phyloP scores from a whole-genome alignment of 176 grass and related monocot genomes.

The Secale cereale region DNA sequence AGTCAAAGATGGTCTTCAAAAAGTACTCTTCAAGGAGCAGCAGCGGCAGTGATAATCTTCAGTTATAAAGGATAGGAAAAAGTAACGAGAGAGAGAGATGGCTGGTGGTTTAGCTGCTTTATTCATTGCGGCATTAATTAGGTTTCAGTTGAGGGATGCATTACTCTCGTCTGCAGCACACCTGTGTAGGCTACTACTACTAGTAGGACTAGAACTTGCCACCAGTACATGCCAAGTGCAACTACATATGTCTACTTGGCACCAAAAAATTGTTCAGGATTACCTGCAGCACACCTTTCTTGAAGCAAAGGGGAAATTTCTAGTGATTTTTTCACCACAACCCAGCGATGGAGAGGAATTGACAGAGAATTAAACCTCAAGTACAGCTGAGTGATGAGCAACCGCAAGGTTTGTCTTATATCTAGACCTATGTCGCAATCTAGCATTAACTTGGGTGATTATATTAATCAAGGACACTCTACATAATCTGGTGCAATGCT shows the following conservation, averaged over 20 bases:
- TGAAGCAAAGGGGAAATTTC: background rate
- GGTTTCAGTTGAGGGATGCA: slow-evolving; percentile 14
- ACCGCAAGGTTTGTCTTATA: slow-evolving; percentile 18
- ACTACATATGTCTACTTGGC: background rate
- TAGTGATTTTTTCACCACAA: background rate
- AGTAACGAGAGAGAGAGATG: background rate
- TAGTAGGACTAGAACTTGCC: background rate
- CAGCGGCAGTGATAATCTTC: background rate
- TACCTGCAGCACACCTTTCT: background rate
- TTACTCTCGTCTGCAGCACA: background rate
- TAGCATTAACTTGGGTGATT: slow-evolving; percentile 22
- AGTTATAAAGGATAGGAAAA: background rate
- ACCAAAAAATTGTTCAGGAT: slow-evolving; percentile 3
- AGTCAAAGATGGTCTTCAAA: background rate
- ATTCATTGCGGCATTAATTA: slow-evolving; percentile 35
- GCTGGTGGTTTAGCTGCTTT: slow-evolving; percentile 27
- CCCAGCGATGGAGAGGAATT: background rate
- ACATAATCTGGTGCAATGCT: slow-evolving; percentile 14
- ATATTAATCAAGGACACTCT: slow-evolving; percentile 13
- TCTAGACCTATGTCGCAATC: slow-evolving; percentile 29
- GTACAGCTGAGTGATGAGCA: background rate
- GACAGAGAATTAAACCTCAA: background rate
- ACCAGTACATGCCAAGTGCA: background rate
- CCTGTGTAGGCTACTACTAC: background rate
- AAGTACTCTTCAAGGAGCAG: background rate